Evolutionary conservation across 495 filamentous ascomycete species (phyloP).

Genomic region (Penicillium pancosmium): DNA sequence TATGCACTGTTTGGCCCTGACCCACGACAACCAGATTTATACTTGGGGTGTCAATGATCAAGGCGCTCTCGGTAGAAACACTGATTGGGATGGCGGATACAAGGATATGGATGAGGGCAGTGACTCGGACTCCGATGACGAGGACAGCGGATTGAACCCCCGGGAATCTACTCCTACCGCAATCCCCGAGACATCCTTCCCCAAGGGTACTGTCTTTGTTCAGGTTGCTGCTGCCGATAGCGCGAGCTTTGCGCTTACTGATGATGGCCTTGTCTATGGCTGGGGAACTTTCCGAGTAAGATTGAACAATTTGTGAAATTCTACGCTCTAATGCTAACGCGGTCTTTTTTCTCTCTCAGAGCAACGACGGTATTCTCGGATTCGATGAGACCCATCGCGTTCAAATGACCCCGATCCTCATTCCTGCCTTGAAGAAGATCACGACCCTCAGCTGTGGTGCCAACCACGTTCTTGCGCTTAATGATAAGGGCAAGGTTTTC

Average conservation of each 20-base stretch:
- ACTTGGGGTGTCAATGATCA: conserved; percentile 75
- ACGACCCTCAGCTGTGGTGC: conserved; percentile 57
- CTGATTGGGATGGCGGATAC: conserved; percentile 62
- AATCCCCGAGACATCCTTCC: conserved; percentile 55
- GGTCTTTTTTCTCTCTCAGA: conserved; percentile 28
- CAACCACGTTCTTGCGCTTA: conserved; percentile 65
- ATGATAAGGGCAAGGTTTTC: conserved; percentile 56
- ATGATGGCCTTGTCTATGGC: conserved; percentile 67
- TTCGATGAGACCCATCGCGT: conserved; percentile 48
- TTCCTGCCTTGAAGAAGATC: conserved; percentile 58
- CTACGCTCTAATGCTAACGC: conserved; percentile 20
- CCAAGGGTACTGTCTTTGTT: conserved; percentile 57
- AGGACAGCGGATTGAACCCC: conserved; percentile 63
- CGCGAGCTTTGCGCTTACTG: conserved; percentile 65
- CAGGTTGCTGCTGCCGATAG: conserved; percentile 67
- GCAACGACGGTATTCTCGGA: conserved; percentile 60
- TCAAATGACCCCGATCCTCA: conserved; percentile 51
- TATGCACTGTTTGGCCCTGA: conserved; percentile 66
- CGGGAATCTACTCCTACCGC: conserved; percentile 59
- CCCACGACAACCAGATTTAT: conserved; percentile 62
- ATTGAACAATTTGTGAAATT: background rate
- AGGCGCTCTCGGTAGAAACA: conserved; percentile 64
- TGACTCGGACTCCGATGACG: conserved; percentile 53
- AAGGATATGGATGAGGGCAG: conserved; percentile 63
- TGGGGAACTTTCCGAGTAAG: conserved; percentile 74